Evolutionary conservation across 257 asterid genomes (phyloP).

Genomic region (Schizonepeta tenuifolia): DNA sequence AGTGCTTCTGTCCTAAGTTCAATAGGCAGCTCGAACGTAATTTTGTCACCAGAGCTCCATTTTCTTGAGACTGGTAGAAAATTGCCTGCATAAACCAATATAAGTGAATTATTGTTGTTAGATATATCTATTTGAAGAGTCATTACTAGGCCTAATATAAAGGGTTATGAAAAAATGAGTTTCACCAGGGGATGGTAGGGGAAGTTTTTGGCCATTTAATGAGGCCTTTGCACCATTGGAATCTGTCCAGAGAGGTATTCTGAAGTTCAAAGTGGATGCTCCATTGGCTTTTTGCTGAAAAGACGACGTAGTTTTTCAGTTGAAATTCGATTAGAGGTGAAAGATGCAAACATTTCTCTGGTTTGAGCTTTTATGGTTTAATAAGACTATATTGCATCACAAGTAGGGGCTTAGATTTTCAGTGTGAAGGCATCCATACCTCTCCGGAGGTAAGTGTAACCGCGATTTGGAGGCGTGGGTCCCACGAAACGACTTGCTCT

Average conservation of each 20-base stretch:
- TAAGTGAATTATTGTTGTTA: neutral
- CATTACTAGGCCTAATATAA: neutral
- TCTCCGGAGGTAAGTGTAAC: conserved; percentile 47
- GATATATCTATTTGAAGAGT: neutral
- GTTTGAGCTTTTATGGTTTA: neutral
- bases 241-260: conserved; percentile 74
- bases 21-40: conserved; percentile 67
- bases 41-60: conserved; percentile 70
- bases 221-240: conserved; percentile 53
- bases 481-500: conserved; percentile 67
- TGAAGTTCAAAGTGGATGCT: conserved; percentile 53
- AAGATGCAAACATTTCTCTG: neutral
- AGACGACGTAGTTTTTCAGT: conserved; percentile 4
- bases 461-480: conserved; percentile 54
- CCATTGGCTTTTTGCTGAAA: conserved; percentile 44
- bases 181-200: conserved; percentile 59
- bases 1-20: conserved; percentile 74
- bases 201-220: conserved; percentile 48
- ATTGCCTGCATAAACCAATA: conserved; percentile 54
- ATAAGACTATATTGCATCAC: neutral
- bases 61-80: conserved; percentile 53
- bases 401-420: neutral
- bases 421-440: conserved; percentile 28
- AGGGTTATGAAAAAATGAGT: neutral
- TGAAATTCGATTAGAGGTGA: neutral